Evolutionary conservation across 345 rosid species (phyloP), one percentile per base, ranked within the genome.

Genomic region (Corchorus olitorius): DNA sequence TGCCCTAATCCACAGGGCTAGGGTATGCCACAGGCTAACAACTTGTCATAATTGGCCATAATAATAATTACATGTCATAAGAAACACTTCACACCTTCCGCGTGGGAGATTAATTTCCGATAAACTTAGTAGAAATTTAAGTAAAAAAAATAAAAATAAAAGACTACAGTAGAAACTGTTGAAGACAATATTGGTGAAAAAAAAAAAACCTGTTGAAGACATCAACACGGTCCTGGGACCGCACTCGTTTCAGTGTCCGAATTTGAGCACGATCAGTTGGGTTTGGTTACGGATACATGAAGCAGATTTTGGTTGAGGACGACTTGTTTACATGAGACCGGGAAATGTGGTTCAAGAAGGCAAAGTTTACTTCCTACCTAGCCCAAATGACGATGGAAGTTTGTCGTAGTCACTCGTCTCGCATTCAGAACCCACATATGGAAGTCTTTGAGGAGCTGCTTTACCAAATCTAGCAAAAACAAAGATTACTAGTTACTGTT

Each of bases 281-380:
- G 78, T 48, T 9, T 50, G 86, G 79, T 72, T 87, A 45, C 90
- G 90, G 0, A 66, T 86, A 20, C 79, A 88, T 49, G 92, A 84
- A 14, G 88, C 91, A 0, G 89, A 89, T 80, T 89, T 91, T 43
- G 87, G 91, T 8, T 85, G 87, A 87, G 94, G 90, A 3, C 65
- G 87, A 46, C 86, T 89, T 33, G 75, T 84, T 0, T 87, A 76
- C 60, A 72, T 81, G 84, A 87, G 90, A 14, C 90, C 85, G 0
- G 87, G 86, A 14, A 79, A 80, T n/a, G 69, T 82, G 33, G 70
- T 41, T 19, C 58, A 60, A 5, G 92, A 90, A 75, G 92, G 91
- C 1, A 54, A 75, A 3, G 52, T 81, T 0, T 77, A 73, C 74
- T 50, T 89, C 17, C 53, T 87, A 61, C 88, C 90, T 0, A 85